Evolutionary conservation across 1,139 yeast species (phyloP), one percentile per base, ranked within the genome.

Genomic region (Hyphopichia khmerensis): DNA sequence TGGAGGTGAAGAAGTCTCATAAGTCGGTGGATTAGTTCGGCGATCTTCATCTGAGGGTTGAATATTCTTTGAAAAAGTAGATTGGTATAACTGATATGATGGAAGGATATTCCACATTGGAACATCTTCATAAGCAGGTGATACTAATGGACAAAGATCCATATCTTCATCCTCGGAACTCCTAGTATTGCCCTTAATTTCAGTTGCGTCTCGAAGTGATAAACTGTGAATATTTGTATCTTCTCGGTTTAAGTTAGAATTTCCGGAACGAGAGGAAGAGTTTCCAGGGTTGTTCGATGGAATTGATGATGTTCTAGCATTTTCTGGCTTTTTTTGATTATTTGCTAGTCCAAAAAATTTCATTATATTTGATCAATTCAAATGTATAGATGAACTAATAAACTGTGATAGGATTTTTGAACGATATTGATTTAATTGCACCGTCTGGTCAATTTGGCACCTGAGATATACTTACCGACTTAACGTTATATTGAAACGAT

Each of bases 61-160:
- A n/a, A 65, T 51, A 23, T 51, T 56, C 37, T 59, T 59, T 16
- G 61, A 50, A 47, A 57, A 62, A 14, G 64, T 59, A 24, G 57
- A 55, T 43, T 53, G 62, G 39, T 49, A 58, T 27, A 57, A 56
- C 43, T 57, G 56, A 48, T 64, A 64, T 18, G 67, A 61, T 1
- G 69, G 69, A 13, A 64, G 48, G 21, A 64, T 65, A 38, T 55
- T 58, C 66, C 68, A 62, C 15, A 64, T 47, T 17, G 64, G 64
- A 18, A 57, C 62, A 10, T 61, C 60, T 36, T 61, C 65, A 38
- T 51, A 47, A 1, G 55, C 52, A 2, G 66, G 65, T 15, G 64
- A 59, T 10, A 40, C 36, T 11, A 55, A 24, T n/a, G 52, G 55
- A 23, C 33, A 19, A 16, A 39, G 15, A 3, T 2, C n/a, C 14